Conservation (phyloP, 2,329 filamentous ascomycete genomes). For the Colletotrichum coccodes region DNA sequence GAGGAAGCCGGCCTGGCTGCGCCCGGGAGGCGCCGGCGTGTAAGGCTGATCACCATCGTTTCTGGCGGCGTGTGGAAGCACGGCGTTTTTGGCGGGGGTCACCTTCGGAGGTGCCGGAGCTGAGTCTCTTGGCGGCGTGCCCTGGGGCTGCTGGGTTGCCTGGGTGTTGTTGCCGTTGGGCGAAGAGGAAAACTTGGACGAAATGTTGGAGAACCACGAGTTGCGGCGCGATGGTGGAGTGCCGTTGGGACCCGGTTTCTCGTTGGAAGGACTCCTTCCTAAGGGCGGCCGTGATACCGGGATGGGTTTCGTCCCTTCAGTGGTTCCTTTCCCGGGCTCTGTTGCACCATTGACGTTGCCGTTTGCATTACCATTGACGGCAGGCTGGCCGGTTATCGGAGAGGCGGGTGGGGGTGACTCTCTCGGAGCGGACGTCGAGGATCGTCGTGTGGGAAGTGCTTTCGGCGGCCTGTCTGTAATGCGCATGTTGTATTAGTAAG, state of each 20-base stretch:
- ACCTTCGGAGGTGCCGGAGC: slow-evolving; percentile 52
- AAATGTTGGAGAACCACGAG: slow-evolving; percentile 95
- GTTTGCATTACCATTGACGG: slow-evolving; percentile 20
- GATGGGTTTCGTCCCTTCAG: slow-evolving; percentile 39
- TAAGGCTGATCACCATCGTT: slow-evolving; percentile 73
- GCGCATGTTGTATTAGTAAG: slow-evolving; percentile 28
- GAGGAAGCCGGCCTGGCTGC: slow-evolving; percentile 76
- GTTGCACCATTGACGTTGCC: slow-evolving; percentile 18
- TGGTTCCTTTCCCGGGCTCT: slow-evolving; percentile 11
- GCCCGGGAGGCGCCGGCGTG: slow-evolving; percentile 78
- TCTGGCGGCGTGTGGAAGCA: slow-evolving; percentile 66
- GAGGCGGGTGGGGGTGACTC: slow-evolving; percentile 15
- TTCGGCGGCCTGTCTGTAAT: slow-evolving; percentile 28
- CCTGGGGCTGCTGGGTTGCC: slow-evolving; percentile 46
- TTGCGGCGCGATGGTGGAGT: slow-evolving; percentile 66
- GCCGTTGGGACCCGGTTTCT: slow-evolving; percentile 41
- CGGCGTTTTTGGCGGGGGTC: slow-evolving; percentile 64
- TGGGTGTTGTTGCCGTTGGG: slow-evolving; percentile 48
- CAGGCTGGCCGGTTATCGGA: slow-evolving; percentile 18
- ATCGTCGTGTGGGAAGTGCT: slow-evolving; percentile 13
- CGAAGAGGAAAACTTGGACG: slow-evolving; percentile 85
- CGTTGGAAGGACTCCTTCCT: slow-evolving; percentile 43
- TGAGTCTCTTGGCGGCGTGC: slow-evolving; percentile 44
- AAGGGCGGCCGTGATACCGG: slow-evolving; percentile 42
- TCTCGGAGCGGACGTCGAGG: slow-evolving; percentile 21